These are phyloP conservation scores for Sanghuangporus sanghuang DNA, from an alignment of 1,284 basidiomycete genomes.

Conservation along the genomic window DNA sequence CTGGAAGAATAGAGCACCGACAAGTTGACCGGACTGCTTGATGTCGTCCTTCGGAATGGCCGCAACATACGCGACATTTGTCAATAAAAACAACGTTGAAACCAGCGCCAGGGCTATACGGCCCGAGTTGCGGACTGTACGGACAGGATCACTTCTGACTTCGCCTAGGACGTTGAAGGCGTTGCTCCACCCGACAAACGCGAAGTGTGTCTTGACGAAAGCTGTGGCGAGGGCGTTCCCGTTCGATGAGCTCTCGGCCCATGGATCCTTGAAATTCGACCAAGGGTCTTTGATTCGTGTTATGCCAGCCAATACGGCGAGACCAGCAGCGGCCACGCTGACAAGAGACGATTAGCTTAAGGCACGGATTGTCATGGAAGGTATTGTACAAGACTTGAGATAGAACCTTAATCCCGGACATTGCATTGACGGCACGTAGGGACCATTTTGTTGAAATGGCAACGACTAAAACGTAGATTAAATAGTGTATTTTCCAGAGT, in stretches of 20 bases:
- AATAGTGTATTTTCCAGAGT: background rate
- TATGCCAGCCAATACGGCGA: slow-evolving; percentile 43
- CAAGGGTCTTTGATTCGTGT: slow-evolving; percentile 40
- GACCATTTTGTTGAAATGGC: slow-evolving; percentile 30
- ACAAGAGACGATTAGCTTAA: slow-evolving; percentile 23
- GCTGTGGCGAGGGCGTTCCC: slow-evolving; percentile 41
- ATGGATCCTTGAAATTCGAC: slow-evolving; percentile 45
- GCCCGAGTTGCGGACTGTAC: slow-evolving; percentile 41
- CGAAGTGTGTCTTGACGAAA: slow-evolving; percentile 41
- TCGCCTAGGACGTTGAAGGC: slow-evolving; percentile 44
- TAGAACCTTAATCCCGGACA: slow-evolving; percentile 26
- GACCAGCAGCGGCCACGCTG: slow-evolving; percentile 38
- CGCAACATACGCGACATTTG: slow-evolving; percentile 38
- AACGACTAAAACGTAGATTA: slow-evolving; percentile 20
- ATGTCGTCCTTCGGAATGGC: slow-evolving; percentile 41
- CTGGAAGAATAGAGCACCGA: slow-evolving; percentile 45
- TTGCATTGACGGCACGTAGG: slow-evolving; percentile 24
- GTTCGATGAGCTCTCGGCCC: slow-evolving; percentile 36
- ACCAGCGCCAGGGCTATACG: slow-evolving; percentile 37
- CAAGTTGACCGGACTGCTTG: slow-evolving; percentile 35
- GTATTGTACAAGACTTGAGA: slow-evolving; percentile 25
- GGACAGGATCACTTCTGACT: slow-evolving; percentile 33
- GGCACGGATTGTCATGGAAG: background rate
- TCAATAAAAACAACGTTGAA: slow-evolving; percentile 40
- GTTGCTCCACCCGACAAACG: slow-evolving; percentile 40